phyloP scores from a whole-genome alignment of 2,329 filamentous ascomycete species.

The Massarina eburnea region DNA sequence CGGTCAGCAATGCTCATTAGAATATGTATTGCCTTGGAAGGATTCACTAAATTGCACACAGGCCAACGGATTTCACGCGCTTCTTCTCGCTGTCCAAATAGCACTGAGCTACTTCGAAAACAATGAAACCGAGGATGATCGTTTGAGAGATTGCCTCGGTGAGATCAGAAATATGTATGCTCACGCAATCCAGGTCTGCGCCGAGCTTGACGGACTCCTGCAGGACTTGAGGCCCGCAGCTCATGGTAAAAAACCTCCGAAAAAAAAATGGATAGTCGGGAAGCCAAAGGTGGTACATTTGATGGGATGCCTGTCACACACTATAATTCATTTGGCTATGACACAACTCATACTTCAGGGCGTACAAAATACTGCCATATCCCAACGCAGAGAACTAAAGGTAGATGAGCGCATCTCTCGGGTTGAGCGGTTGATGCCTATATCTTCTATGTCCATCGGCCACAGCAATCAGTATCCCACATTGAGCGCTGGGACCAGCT shows the following conservation, averaged over 20 bases:
- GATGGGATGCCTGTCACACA: background rate
- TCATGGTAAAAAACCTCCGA: constrained; percentile 2
- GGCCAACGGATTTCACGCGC: too few species aligned
- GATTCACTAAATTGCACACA: background rate
- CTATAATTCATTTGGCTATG: background rate
- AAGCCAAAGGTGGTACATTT: constrained; percentile 3
- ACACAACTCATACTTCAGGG: constrained; percentile 3
- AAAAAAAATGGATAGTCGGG: constrained; percentile 4
- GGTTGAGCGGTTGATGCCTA: too few species aligned
- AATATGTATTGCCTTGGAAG: background rate
- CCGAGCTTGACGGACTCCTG: background rate
- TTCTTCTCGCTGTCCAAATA: too few species aligned
- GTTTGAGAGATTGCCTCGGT: too few species aligned
- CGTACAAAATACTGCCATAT: too few species aligned
- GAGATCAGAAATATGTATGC: background rate
- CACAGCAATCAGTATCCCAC: too few species aligned
- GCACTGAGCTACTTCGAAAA: too few species aligned
- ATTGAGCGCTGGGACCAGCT: too few species aligned
- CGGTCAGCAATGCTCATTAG: background rate
- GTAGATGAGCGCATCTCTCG: too few species aligned
- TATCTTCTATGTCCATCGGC: too few species aligned
- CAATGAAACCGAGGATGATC: too few species aligned
- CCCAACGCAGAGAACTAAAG: too few species aligned
- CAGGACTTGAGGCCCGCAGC: background rate
- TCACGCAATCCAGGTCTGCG: background rate